A percentile compares a stretch with the other conserved stretches of the same genome.
Conservation (phyloP, 495 filamentous ascomycete species). For the Oidiodendron maius region DNA sequence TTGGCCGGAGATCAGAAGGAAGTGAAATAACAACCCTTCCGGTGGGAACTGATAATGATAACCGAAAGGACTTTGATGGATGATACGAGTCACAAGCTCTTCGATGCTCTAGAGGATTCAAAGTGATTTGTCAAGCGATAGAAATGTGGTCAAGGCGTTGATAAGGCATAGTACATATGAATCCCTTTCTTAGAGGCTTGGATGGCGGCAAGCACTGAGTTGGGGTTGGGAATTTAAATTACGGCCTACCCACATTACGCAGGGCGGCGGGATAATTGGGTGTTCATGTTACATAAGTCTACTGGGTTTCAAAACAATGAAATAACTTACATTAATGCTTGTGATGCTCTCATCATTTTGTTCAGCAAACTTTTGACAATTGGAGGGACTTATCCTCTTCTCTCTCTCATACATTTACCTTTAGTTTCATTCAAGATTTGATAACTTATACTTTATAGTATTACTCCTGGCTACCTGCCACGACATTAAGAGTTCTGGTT, state of each 20-base stretch:
- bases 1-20: background rate
- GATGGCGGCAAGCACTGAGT: background rate
- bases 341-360: background rate
- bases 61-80: background rate
- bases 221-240: background rate
- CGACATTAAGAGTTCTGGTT: too few relatives aligned
- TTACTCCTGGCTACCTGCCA: too few relatives aligned
- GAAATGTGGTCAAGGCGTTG: background rate
- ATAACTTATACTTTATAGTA: background rate
- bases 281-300: background rate
- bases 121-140: background rate
- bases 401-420: background rate
- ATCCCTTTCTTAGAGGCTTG: background rate
- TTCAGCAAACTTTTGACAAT: background rate
- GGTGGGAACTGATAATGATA: background rate
- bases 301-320: background rate
- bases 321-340: background rate
- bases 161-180: background rate
- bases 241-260: background rate
- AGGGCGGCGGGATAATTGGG: background rate
- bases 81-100: background rate
- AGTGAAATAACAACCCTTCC: background rate
- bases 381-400: background rate
- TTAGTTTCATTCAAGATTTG: background rate
- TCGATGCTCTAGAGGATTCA: background rate